Base-by-base conservation (phyloP, 106 monocot genomes). In the Phalaenopsis aphrodite region DNA sequence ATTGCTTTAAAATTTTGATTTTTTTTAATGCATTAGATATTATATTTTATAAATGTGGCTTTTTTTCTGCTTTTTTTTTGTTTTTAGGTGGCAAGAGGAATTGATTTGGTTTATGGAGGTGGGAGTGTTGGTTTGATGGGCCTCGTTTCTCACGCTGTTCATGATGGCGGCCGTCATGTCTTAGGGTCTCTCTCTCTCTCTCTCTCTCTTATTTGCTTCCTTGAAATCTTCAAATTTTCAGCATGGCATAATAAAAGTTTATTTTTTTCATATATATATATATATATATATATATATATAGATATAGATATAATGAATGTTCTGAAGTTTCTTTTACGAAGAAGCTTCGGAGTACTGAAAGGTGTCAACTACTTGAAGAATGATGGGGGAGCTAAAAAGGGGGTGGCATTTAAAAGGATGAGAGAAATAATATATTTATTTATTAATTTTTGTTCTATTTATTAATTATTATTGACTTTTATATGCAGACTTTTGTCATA, bases 21-120 rank as follows among this genome's bases (percentile, higher is more conserved):
- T 77, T 52, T 0, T 52, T 18, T 81, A 17, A 19, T 18, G 55
- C 30, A 55, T 18, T 61, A 8, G 61, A 61, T 61, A 21, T 61
- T 61, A 61, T 75, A 57, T 56, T 43, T 81, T 75, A 15, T 42
- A 30, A 14, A 75, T 75, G 46, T 45, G 46, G 11, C n/a, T 19
- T 47, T 23, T 45, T 15, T 15, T 0, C 21, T 30, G 5, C 21
- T 23, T 45, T 15, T 15, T 0, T 61, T 61, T 61, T 75, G 24
- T 10, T 23, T 49, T 82, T 64, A 90, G 90, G 90, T 90, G 81
- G 79, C 79, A 45, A 84, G 86, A 57, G 80, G 73, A 9, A 88
- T 90, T 71, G 84, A 90, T 86, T 78, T 90, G 85, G 90, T 90
- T n/a, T 90, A 87, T 80, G 90, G 90, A 37, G 90, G 90, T 49